Base-by-base conservation (phyloP, 2,329 filamentous ascomycete genomes). In the Seiridium cupressi region DNA sequence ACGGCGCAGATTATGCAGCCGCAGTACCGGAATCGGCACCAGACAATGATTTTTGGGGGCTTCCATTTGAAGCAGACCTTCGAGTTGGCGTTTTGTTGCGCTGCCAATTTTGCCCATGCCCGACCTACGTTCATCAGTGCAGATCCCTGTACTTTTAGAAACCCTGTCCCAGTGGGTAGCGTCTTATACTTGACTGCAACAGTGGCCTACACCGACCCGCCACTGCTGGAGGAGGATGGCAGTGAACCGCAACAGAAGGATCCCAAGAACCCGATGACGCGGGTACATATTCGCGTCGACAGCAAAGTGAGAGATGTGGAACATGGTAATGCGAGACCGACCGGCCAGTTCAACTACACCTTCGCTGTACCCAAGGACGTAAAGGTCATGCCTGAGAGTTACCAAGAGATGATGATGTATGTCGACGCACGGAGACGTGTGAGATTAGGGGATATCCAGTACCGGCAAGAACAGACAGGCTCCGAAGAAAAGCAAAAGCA, bases 31-130 rank as follows among this genome's bases (percentile, higher is more conserved):
- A 76, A 76, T 63, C 71, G 75, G 2, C 88, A 91, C 72, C 87
- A 89, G 67, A 90, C 89, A 72, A 91, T 91, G 89, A 90, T 92
- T 58, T 92, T 92, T 67, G 89, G 89, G 56, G 89, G 89, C 11
- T 91, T 89, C 70, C 81, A 92, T 9, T 79, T 92, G 9, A 90
- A 90, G 69, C 86, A 90, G 68, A 89, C 88, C 0, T 92, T 91
- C 67, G 89, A 92, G 73, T 80, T 92, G 5, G 89, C 89, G 1
- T 92, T 92, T 74, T 91, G 88, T 71, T 90, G 88, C 68, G 89
- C 88, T 1, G 88, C 89, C 1, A 85, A 85, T 7, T 90, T 91
- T 69, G 85, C 89, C 0, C 88, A 90, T 69, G 82, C 84, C 1
- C 80, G 89, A 3, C 89, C 89, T 1, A 89, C 85, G 13, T 92